These are phyloP conservation scores for Otatea glauca DNA, from an alignment of 176 grass and related monocot genomes.

Conservation along the genomic window DNA sequence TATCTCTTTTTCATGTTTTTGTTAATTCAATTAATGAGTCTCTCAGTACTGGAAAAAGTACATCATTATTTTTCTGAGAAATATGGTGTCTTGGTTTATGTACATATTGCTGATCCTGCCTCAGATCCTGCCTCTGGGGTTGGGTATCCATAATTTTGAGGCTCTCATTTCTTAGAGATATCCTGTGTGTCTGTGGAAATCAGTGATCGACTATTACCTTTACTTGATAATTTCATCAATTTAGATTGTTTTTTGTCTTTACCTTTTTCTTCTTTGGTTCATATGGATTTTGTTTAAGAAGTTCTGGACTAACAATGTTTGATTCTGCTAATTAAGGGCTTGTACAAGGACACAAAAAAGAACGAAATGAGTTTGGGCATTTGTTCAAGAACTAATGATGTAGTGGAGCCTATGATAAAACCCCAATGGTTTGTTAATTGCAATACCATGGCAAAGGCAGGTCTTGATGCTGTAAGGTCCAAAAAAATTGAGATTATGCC, in stretches of 20 bases:
- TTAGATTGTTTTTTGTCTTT: background rate
- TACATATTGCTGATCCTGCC: background rate
- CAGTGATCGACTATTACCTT: background rate
- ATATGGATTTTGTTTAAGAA: conserved; percentile 14
- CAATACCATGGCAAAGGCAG: conserved; percentile 74
- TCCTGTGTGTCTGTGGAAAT: background rate
- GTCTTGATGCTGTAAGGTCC: conserved; percentile 77
- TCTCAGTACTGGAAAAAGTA: background rate
- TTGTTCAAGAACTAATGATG: conserved; percentile 89
- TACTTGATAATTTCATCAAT: background rate
- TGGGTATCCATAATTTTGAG: conserved; percentile 6
- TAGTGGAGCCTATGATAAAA: conserved; percentile 87
- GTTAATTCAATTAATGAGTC: background rate
- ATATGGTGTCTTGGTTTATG: background rate
- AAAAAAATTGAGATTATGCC: conserved; percentile 94
- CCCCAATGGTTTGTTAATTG: conserved; percentile 94
- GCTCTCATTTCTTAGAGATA: conserved; percentile 21
- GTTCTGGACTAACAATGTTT: conserved; percentile 32
- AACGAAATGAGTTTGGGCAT: conserved; percentile 94
- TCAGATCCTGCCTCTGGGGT: background rate
- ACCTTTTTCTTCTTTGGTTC: background rate
- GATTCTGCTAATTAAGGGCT: conserved; percentile 53
- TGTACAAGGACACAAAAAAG: conserved; percentile 84
- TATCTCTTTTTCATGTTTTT: background rate
- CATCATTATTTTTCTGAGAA: background rate